Evolutionary conservation across 306 rosid genomes (phyloP).

Genomic region (Quercus dentata): DNA sequence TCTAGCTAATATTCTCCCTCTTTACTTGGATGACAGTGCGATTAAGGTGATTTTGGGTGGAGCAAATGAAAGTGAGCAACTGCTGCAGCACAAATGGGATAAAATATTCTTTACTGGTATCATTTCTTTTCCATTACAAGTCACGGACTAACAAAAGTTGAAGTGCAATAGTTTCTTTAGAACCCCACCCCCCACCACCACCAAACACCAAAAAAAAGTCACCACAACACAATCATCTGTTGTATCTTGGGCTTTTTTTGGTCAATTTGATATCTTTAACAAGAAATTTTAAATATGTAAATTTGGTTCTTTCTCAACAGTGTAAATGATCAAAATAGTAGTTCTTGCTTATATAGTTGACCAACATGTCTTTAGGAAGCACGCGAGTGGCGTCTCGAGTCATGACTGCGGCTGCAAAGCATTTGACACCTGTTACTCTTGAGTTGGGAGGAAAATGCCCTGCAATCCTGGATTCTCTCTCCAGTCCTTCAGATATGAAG

Average conservation of each 20-base stretch:
- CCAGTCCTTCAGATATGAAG: slow-evolving; percentile 57
- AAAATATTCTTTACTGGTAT: slow-evolving; percentile 97
- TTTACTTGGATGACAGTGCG: slow-evolving; percentile 63
- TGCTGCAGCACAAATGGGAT: slow-evolving; percentile 72
- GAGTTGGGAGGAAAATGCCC: slow-evolving; percentile 99
- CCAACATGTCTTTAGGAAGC: slow-evolving; percentile 57
- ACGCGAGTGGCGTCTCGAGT: slow-evolving; percentile 51
- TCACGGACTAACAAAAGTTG: neutral
- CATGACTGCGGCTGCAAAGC: slow-evolving; percentile 85
- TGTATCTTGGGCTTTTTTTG: too few species aligned
- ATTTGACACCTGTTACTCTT: slow-evolving; percentile 83
- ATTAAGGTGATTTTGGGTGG: slow-evolving; percentile 77
- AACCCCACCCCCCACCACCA: too few species aligned
- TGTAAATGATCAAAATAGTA: neutral
- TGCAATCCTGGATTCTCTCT: slow-evolving; percentile 64
- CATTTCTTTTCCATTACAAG: neutral
- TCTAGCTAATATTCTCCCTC: slow-evolving; percentile 63
- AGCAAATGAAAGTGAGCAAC: slow-evolving; percentile 37
- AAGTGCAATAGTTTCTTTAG: neutral
- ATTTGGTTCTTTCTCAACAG: neutral
- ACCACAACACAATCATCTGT: too few species aligned
- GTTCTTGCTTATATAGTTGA: neutral
- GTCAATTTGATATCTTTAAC: neutral
- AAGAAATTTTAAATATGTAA: neutral
- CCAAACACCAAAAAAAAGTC: too few species aligned